These are phyloP conservation scores for Apiotrichum gamsii DNA, from an alignment of 1,284 basidiomycete genomes.

Conservation along the genomic window DNA sequence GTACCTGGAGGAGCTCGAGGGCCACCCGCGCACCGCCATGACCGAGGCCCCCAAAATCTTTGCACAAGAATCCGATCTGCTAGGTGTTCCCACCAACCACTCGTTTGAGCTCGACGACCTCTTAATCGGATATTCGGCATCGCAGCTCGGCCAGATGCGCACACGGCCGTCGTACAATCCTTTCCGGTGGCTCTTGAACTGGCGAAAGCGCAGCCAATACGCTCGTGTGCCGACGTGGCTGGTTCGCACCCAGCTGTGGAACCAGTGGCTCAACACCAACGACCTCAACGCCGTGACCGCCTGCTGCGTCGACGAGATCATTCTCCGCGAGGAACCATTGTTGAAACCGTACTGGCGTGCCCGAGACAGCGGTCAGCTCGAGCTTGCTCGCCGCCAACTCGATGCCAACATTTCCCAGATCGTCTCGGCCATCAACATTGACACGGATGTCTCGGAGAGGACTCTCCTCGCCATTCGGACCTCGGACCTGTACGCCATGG, in stretches of 20 bases:
- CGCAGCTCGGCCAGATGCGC: slow-evolving; percentile 6
- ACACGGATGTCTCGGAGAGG: slow-evolving; percentile 9
- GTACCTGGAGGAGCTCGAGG: slow-evolving; percentile 1
- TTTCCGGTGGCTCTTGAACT: neutral
- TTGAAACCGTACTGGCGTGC: slow-evolving; percentile 8
- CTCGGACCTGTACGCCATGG: slow-evolving; percentile 13
- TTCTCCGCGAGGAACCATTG: slow-evolving; percentile 9
- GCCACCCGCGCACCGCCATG: slow-evolving; percentile 1
- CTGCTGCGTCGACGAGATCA: slow-evolving; percentile 10
- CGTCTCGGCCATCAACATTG: slow-evolving; percentile 9
- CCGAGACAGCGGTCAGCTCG: slow-evolving; percentile 6
- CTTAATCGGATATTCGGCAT: slow-evolving; percentile 1
- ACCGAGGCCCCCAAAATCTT: neutral
- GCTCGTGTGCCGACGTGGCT: slow-evolving; percentile 4
- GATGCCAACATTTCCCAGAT: slow-evolving; percentile 9
- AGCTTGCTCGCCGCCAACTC: neutral
- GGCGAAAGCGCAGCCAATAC: slow-evolving; percentile 1
- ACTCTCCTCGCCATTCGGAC: slow-evolving; percentile 9
- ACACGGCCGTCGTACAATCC: neutral
- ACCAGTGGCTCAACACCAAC: slow-evolving; percentile 5
- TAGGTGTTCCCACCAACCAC: slow-evolving; percentile 3
- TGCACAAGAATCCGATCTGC: neutral
- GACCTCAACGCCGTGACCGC: slow-evolving; percentile 11
- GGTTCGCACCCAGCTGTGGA: slow-evolving; percentile 11
- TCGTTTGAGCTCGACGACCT: slow-evolving; percentile 8